These are phyloP conservation scores for Dryas octopetala DNA, from an alignment of 306 rosid genomes.

Conservation along the genomic window DNA sequence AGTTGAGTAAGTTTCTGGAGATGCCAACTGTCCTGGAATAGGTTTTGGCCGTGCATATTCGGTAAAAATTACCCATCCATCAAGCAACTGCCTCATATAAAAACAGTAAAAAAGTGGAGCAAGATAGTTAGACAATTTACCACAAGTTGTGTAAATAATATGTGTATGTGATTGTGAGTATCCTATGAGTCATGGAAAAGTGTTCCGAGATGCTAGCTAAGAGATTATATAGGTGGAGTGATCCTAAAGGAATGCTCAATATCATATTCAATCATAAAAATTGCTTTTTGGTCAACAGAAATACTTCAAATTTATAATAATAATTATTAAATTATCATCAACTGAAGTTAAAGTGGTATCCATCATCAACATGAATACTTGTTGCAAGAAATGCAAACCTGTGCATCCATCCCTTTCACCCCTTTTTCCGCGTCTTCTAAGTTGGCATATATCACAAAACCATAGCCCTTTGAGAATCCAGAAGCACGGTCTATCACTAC, in stretches of 20 bases:
- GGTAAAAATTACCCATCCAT: conserved; percentile 2
- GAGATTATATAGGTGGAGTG: too few relatives aligned
- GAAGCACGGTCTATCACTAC: neutral
- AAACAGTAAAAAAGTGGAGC: too few relatives aligned
- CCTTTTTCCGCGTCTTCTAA: neutral
- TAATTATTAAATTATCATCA: too few relatives aligned
- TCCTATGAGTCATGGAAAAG: too few relatives aligned
- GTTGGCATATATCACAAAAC: neutral
- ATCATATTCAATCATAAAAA: too few relatives aligned
- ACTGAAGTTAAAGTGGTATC: too few relatives aligned
- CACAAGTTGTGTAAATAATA: too few relatives aligned
- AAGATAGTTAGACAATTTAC: neutral
- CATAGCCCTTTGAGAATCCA: conserved; percentile 1
- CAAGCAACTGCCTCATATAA: neutral
- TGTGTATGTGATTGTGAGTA: too few relatives aligned
- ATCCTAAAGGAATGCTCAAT: too few relatives aligned
- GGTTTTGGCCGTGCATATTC: neutral
- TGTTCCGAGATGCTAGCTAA: too few relatives aligned
- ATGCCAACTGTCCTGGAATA: neutral
- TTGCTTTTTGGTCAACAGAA: too few relatives aligned
- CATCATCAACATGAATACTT: neutral
- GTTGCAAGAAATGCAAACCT: neutral
- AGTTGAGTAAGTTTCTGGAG: neutral
- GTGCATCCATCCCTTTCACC: neutral
- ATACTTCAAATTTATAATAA: too few relatives aligned